A percentile compares a stretch with the other conserved stretches of the same genome.
Conservation (phyloP, 2,329 filamentous ascomycete genomes). For the Alternaria sp. region DNA sequence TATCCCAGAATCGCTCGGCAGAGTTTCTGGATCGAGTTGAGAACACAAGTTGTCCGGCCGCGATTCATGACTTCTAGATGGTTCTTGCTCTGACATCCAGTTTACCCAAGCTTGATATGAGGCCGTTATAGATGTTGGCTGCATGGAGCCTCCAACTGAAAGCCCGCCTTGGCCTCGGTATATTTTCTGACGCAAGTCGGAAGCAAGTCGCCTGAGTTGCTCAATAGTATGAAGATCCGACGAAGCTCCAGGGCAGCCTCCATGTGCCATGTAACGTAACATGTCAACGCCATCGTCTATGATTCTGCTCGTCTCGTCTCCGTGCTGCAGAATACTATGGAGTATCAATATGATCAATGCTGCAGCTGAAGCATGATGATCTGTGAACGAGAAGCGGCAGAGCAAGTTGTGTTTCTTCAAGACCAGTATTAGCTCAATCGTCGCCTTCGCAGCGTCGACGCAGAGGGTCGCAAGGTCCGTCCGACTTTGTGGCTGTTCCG, state of each 20-base stretch:
- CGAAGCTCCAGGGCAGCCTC: not conserved
- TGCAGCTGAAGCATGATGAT: not conserved
- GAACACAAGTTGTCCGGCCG: no score
- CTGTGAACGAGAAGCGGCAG: not conserved
- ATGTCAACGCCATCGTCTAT: not conserved
- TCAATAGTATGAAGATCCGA: not conserved
- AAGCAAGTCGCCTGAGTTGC: not conserved
- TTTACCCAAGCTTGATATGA: no score
- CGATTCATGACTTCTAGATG: no score
- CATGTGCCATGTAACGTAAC: not conserved
- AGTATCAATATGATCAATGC: not conserved
- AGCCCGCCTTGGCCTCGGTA: not conserved
- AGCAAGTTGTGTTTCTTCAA: not conserved
- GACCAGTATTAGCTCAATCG: not conserved
- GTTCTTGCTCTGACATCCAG: no score
- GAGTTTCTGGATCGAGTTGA: no score
- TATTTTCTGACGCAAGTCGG: not conserved
- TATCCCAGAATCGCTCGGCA: no score
- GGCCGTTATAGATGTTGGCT: no score
- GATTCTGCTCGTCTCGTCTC: not conserved
- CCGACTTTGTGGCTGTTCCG: no score
- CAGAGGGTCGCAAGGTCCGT: no score
- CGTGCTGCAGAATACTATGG: not conserved
- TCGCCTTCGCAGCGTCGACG: no score
- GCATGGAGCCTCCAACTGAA: no score